Evolutionary conservation across 129 eudicot species (phyloP).

Genomic region (Centella asiatica): DNA sequence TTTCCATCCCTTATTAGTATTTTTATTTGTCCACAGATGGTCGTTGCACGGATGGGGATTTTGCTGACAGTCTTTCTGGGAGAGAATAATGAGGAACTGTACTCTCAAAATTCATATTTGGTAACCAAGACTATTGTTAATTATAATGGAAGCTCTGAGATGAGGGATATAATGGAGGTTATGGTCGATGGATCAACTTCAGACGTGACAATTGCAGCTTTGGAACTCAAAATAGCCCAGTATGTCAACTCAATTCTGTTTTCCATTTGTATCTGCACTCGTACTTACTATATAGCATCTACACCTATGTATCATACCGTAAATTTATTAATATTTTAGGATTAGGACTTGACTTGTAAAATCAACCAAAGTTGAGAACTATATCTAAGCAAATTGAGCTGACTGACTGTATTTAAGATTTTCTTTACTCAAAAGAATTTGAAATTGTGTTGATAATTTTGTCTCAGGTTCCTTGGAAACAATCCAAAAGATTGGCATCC

Average conservation of each 20-base stretch:
- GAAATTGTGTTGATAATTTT: neutral
- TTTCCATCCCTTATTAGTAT: neutral
- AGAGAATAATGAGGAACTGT: slow-evolving; percentile 24
- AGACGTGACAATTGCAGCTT: slow-evolving; percentile 20
- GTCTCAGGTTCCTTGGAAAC: slow-evolving; percentile 27
- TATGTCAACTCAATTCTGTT: slow-evolving; percentile 1
- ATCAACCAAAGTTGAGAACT: no score
- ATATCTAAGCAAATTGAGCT: neutral
- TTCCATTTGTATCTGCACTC: neutral
- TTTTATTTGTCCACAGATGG: neutral
- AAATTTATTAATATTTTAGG: no score
- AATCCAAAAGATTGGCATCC: slow-evolving; percentile 22
- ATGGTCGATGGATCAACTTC: slow-evolving; percentile 27
- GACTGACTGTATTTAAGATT: neutral
- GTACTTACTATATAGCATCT: neutral
- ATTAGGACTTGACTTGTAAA: no score
- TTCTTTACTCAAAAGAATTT: neutral
- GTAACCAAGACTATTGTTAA: slow-evolving; percentile 31
- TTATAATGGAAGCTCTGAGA: slow-evolving; percentile 31
- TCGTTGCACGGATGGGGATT: slow-evolving; percentile 21
- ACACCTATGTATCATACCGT: no score
- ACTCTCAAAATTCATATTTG: slow-evolving; percentile 27
- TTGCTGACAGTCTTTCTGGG: slow-evolving; percentile 27
- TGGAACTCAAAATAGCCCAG: slow-evolving; percentile 26
- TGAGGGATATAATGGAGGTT: slow-evolving; percentile 31